Evolutionary conservation across 139 green algal genomes (phyloP).

Genomic region (Volvox reticuliferus): DNA sequence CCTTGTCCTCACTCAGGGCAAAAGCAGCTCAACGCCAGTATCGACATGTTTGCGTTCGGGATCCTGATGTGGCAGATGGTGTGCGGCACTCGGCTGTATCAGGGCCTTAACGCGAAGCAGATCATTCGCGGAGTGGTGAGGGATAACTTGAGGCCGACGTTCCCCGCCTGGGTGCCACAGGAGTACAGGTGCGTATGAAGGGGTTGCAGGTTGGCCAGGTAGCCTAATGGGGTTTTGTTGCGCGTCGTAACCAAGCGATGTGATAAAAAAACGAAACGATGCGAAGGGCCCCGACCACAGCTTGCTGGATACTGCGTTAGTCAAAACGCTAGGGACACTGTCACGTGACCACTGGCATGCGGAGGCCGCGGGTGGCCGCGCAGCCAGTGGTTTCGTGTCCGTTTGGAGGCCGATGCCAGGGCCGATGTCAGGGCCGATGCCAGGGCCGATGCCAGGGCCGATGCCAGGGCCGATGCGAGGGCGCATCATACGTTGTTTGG

Average conservation of each 20-base stretch:
- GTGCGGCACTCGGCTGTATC: constrained; percentile 43
- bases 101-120: constrained; percentile 37
- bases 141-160: constrained; percentile 4
- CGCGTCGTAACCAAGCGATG: background rate
- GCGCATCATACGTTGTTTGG: too few species aligned
- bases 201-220: background rate
- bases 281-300: too few species aligned
- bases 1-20: background rate
- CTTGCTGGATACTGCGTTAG: too few species aligned
- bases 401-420: too few species aligned
- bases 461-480: too few species aligned
- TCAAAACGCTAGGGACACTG: too few species aligned
- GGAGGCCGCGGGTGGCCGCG: too few species aligned
- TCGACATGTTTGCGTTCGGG: constrained; percentile 39
- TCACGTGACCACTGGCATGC: too few species aligned
- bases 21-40: constrained; percentile 32
- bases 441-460: too few species aligned
- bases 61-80: constrained; percentile 46
- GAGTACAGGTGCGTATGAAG: constrained; percentile 34
- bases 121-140: constrained; percentile 43
- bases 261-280: background rate
- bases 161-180: constrained; percentile 28
- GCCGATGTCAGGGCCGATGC: too few species aligned
- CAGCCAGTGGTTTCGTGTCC: too few species aligned
- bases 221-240: background rate